Evolutionary conservation across 805 yeast species (phyloP).

Genomic region (Lachancea dasiensis): DNA sequence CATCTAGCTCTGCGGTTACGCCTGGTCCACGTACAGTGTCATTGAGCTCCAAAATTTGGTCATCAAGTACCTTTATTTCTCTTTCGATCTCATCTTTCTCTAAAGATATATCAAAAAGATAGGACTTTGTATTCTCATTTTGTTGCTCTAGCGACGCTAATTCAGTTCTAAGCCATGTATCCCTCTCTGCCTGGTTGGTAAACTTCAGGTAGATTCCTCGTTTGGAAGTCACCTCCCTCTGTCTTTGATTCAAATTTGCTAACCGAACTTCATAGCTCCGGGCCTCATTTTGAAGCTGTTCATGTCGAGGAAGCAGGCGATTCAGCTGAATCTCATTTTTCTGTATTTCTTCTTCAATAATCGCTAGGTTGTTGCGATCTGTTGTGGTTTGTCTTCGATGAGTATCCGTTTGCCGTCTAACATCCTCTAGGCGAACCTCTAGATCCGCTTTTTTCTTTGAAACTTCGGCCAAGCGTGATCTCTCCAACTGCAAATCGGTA

Average conservation of each 20-base stretch:
- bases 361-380: slow-evolving; percentile 24
- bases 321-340: slow-evolving; percentile 36
- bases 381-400: slow-evolving; percentile 31
- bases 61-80: slow-evolving; percentile 19
- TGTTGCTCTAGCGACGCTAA: slow-evolving; percentile 29
- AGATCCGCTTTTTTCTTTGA: slow-evolving; percentile 45
- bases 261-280: slow-evolving; percentile 35
- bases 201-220: slow-evolving; percentile 66
- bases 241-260: slow-evolving; percentile 41
- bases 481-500: slow-evolving; percentile 53
- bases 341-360: slow-evolving; percentile 28
- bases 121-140: not conserved
- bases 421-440: slow-evolving; percentile 41
- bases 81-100: slow-evolving; percentile 1
- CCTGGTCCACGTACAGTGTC: slow-evolving; percentile 36
- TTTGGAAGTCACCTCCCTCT: slow-evolving; percentile 59
- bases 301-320: slow-evolving; percentile 38
- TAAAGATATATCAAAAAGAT: slow-evolving; percentile 2
- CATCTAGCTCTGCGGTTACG: slow-evolving; percentile 30
- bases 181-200: slow-evolving; percentile 49
- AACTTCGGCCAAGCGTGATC: slow-evolving; percentile 44
- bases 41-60: slow-evolving; percentile 32
- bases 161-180: slow-evolving; percentile 57
- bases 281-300: slow-evolving; percentile 38
- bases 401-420: slow-evolving; percentile 33